phyloP scores from a whole-genome alignment of 2,329 filamentous ascomycete species.

The Grosmannia penicillata region DNA sequence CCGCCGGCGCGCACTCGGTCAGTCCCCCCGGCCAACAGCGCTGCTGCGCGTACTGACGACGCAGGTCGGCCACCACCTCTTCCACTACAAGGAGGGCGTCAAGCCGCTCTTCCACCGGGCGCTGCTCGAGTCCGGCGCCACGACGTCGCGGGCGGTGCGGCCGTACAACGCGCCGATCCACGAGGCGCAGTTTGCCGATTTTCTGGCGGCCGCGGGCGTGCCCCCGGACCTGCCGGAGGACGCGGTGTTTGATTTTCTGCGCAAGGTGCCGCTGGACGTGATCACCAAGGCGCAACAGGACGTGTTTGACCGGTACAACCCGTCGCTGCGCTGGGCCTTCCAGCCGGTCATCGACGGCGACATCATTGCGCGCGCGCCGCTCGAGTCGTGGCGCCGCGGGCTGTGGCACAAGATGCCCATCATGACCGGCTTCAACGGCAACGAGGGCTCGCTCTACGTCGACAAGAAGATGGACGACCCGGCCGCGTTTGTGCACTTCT shows the following conservation, averaged over 20 bases:
- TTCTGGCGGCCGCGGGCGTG: constrained; percentile 30
- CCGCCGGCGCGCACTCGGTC: constrained; percentile 36
- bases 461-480: constrained; percentile 19
- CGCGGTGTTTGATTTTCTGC: constrained; percentile 29
- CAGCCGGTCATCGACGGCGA: constrained; percentile 34
- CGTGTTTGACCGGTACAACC: constrained; percentile 20
- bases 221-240: constrained; percentile 25
- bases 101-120: constrained; percentile 20
- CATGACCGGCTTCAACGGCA: constrained; percentile 26
- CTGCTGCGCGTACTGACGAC: background rate
- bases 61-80: constrained; percentile 41
- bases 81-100: constrained; percentile 22
- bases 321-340: constrained; percentile 29
- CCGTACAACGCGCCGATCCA: constrained; percentile 30
- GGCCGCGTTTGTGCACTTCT: constrained; percentile 22
- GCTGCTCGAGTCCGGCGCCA: constrained; percentile 24
- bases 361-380: constrained; percentile 14
- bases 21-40: background rate
- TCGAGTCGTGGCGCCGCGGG: constrained; percentile 13
- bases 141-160: constrained; percentile 23
- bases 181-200: constrained; percentile 31
- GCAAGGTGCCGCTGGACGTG: constrained; percentile 16
- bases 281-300: constrained; percentile 19
- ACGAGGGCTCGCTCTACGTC: constrained; percentile 28
- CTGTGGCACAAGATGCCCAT: constrained; percentile 20